Evolutionary conservation across 2,329 filamentous ascomycete genomes (phyloP).

Genomic region (Trichoderma atrobrunneum): DNA sequence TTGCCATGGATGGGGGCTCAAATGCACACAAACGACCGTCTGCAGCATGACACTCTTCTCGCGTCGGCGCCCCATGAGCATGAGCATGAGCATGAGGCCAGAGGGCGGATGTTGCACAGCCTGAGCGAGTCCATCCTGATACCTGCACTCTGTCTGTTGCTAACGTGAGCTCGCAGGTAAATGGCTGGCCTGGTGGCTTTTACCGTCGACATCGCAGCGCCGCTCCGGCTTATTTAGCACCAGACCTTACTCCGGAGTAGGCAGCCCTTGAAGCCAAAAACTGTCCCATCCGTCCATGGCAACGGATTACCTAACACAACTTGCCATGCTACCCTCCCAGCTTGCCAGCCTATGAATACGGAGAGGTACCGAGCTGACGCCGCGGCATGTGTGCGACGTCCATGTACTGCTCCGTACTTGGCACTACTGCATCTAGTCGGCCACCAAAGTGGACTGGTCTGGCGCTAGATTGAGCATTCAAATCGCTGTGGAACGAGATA

Average conservation of each 20-base stretch:
- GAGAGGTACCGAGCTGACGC: conserved; percentile 5
- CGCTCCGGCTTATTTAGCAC: not conserved
- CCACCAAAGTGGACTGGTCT: conserved; percentile 9
- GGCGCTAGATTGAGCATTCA: conserved; percentile 18
- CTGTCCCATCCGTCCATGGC: not conserved
- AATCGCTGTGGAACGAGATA: conserved; percentile 17
- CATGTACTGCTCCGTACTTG: not conserved
- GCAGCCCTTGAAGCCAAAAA: not conserved
- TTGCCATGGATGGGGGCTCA: not conserved
- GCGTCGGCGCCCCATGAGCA: not conserved
- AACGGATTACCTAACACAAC: not conserved
- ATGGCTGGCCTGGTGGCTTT: no score
- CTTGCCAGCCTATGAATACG: no score
- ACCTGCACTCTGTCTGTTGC: not conserved
- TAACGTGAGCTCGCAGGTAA: no score
- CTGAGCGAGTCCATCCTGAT: not conserved
- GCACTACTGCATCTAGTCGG: conserved; percentile 3
- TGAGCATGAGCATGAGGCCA: not conserved
- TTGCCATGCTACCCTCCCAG: not conserved
- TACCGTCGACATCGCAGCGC: not conserved
- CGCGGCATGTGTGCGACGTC: not conserved
- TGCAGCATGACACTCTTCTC: conserved; percentile 7
- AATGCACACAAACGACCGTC: conserved; percentile 10
- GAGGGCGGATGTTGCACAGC: not conserved
- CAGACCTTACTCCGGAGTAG: not conserved